Evolutionary conservation across 1,284 basidiomycete genomes (phyloP), one percentile per base, ranked within the genome.

Genomic region (Puccinia coronata): DNA sequence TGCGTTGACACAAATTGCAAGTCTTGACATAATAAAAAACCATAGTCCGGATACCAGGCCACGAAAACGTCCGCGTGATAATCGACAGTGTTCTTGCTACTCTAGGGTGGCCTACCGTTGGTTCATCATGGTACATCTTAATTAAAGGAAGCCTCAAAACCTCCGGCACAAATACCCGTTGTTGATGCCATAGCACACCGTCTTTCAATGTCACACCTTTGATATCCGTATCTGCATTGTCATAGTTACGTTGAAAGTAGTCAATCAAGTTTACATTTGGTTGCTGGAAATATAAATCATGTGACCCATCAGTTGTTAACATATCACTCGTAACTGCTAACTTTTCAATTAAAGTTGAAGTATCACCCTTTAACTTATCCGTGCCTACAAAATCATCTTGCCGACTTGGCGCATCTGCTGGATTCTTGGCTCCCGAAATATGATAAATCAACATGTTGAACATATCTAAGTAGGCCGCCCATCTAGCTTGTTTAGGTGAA

Each of bases 371-470:
- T 16, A 6, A 6, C 43, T 16, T 16, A 8, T 43, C n/a, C n/a
- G n/a, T n/a, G n/a, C n/a, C 8, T 43, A 49, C 34, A 49, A 18
- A 76, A 63, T 76, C 57, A 1, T 31, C 28, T 11, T 23, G 31
- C 39, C 73, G 57, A 11, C 53, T 59, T 4, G 73, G 55, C 28
- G 55, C 41, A 41, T 76, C 41, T 2, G 73, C 73, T 36, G 43
- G 53, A 31, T 76, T 76, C 16, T 25, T 36, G 6, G 36, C 47
- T 18, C 57, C 73, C 20, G 36, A 16, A 43, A 70, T 47, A 49
- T 70, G 55, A 59, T 73, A 51, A 57, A 73, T 73, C 16, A 59
- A 16, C 49, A 55, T 55, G 28, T 55, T 73, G 16, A 43, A 43
- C 8, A 8, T 43, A 43, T 43, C 43, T 16, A 43, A 36, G 57